A percentile compares a stretch with the other conserved stretches of the same genome.
phyloP scores from a whole-genome alignment of 2,329 filamentous ascomycete species.

The Paramyrothecium sp. region DNA sequence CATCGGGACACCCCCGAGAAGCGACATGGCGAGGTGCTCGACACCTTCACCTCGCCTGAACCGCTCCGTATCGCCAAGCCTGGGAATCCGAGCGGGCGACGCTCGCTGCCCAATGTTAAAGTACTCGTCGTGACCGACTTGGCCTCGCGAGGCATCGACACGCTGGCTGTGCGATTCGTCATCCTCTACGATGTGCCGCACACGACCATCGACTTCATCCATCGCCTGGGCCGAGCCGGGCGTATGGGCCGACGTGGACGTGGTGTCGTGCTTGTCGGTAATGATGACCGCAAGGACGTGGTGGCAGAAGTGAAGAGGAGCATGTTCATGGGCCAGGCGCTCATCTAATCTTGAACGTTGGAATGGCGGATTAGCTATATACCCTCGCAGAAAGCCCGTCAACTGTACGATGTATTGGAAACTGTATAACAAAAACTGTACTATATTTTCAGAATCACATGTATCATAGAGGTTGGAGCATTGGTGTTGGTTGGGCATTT shows the following conservation, averaged over 20 bases:
- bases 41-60: slow-evolving; percentile 63
- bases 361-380: neutral
- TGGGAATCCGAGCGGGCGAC: slow-evolving; percentile 32
- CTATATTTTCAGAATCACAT: neutral
- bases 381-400: neutral
- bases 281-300: slow-evolving; percentile 84
- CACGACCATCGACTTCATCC: slow-evolving; percentile 96
- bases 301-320: slow-evolving; percentile 89
- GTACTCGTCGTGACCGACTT: slow-evolving; percentile 94
- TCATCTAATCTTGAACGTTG: slow-evolving; percentile 53
- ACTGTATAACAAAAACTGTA: slow-evolving; percentile 12
- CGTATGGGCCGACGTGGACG: slow-evolving; percentile 89
- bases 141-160: slow-evolving; percentile 91
- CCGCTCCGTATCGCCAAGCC: slow-evolving; percentile 32
- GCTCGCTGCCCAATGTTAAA: slow-evolving; percentile 72
- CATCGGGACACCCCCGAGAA: slow-evolving; percentile 80
- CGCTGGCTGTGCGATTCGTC: slow-evolving; percentile 84
- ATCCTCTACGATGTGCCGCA: slow-evolving; percentile 97
- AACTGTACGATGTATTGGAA: slow-evolving; percentile 18
- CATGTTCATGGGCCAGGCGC: slow-evolving; percentile 78
- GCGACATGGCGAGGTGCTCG: slow-evolving; percentile 74
- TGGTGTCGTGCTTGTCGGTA: slow-evolving; percentile 87
- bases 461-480: neutral
- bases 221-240: slow-evolving; percentile 86
- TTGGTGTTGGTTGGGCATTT: neutral